These are phyloP conservation scores for Claviceps citrina DNA, from an alignment of 2,329 filamentous ascomycete species.

Conservation along the genomic window DNA sequence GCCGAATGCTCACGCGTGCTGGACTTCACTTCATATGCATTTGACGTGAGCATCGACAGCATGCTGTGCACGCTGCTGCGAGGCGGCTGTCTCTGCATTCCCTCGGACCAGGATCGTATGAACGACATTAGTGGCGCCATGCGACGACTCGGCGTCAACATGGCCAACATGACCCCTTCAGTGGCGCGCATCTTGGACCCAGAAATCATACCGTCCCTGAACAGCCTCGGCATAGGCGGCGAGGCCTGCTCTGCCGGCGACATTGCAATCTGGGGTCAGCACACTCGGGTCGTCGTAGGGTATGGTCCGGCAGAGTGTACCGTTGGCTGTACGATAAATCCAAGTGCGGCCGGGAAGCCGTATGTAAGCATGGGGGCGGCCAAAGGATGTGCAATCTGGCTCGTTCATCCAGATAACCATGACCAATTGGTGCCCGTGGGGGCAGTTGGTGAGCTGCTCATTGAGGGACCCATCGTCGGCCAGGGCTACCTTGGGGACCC, in stretches of 20 bases:
- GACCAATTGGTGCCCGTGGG: conserved; percentile 16
- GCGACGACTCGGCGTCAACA: conserved; percentile 24
- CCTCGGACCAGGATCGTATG: conserved; percentile 24
- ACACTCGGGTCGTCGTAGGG: conserved; percentile 1
- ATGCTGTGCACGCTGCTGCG: conserved; percentile 3
- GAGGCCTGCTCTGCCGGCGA: conserved; percentile 3
- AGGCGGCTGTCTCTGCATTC: conserved; percentile 8
- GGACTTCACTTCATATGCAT: conserved; percentile 7
- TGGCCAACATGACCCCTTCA: conserved; percentile 28
- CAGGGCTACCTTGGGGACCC: conserved; percentile 33
- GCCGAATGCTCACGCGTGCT: conserved; percentile 4
- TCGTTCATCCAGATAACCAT: conserved; percentile 2
- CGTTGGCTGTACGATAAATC: conserved; percentile 1
- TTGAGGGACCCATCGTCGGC: conserved; percentile 30
- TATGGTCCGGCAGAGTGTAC: conserved; percentile 2
- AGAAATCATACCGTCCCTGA: neutral
- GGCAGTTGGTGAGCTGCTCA: conserved; percentile 20
- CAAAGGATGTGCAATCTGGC: conserved; percentile 2
- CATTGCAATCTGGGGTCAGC: conserved; percentile 1
- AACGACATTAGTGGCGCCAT: conserved; percentile 29
- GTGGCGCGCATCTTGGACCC: conserved; percentile 1
- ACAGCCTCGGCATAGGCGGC: conserved; percentile 1
- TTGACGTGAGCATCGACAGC: conserved; percentile 5
- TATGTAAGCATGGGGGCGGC: conserved; percentile 1
- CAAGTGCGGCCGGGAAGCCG: neutral